Evolutionary conservation across 345 rosid species (phyloP).

Genomic region (Psidium guajava): DNA sequence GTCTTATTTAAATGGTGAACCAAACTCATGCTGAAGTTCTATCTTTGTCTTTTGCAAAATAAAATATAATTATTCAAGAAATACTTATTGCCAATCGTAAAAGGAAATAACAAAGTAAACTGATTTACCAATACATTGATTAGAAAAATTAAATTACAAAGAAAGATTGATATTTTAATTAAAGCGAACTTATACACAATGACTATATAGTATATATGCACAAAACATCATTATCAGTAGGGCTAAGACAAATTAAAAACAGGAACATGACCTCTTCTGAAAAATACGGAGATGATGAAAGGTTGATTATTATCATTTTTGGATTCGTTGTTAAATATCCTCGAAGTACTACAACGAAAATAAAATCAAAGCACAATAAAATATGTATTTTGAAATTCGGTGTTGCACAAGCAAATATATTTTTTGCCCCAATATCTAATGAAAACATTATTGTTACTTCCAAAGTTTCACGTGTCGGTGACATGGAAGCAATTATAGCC

Average conservation of each 20-base stretch:
- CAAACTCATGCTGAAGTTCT: not conserved
- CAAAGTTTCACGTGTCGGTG: not conserved
- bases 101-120: not conserved
- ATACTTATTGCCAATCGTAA: not conserved
- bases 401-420: not conserved
- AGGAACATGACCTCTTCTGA: not conserved
- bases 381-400: not conserved
- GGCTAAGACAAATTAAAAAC: not conserved
- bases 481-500: not conserved
- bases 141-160: not conserved
- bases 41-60: not conserved
- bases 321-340: not conserved
- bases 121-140: not conserved
- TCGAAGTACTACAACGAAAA: not conserved
- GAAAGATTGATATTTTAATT: not conserved
- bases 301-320: not conserved
- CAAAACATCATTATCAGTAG: not conserved
- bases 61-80: not conserved
- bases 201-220: not conserved
- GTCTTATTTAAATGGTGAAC: not conserved
- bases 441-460: not conserved
- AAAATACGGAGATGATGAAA: not conserved
- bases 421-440: not conserved
- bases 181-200: not conserved
- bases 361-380: not conserved